phyloP scores from a whole-genome alignment of 148 eudicot genomes.

The Pharnaceum exiguum region DNA sequence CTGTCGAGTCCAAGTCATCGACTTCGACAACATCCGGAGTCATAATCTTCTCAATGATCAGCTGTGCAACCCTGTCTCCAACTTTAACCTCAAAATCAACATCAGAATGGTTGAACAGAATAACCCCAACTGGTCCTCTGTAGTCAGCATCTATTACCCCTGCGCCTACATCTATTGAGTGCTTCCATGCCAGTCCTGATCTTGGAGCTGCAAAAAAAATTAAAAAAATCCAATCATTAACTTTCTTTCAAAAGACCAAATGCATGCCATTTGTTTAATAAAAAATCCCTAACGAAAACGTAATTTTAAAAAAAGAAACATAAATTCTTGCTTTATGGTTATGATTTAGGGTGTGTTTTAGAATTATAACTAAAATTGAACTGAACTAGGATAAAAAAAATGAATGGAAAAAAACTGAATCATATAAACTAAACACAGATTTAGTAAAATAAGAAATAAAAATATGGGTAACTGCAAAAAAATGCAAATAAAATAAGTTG shows the following conservation, averaged over 20 bases:
- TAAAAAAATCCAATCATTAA: background rate
- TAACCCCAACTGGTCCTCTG: conserved; percentile 71
- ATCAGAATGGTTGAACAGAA: conserved; percentile 76
- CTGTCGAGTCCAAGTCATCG: conserved; percentile 69
- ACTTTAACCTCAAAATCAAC: conserved; percentile 62
- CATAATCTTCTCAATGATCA: conserved; percentile 72
- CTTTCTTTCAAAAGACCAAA: background rate
- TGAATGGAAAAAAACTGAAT: too few relatives aligned
- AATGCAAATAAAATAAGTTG: too few relatives aligned
- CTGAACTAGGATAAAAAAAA: too few relatives aligned
- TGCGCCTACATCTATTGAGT: conserved; percentile 90
- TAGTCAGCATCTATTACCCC: conserved; percentile 89
- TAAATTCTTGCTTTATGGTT: too few relatives aligned
- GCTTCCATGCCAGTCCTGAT: conserved; percentile 88
- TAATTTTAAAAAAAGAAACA: too few relatives aligned
- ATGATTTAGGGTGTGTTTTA: too few relatives aligned
- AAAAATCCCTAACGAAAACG: too few relatives aligned
- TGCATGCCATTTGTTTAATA: too few relatives aligned
- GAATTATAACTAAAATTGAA: too few relatives aligned
- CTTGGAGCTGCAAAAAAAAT: conserved; percentile 57
- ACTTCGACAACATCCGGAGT: conserved; percentile 78
- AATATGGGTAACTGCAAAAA: too few relatives aligned
- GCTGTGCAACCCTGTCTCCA: conserved; percentile 82
- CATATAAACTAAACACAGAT: too few relatives aligned
- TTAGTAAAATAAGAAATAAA: too few relatives aligned